Percentiles rank a stretch among this genome's conserved stretches.
Conservation (phyloP, 2,329 filamentous ascomycete genomes). For the Alternaria dauci region DNA sequence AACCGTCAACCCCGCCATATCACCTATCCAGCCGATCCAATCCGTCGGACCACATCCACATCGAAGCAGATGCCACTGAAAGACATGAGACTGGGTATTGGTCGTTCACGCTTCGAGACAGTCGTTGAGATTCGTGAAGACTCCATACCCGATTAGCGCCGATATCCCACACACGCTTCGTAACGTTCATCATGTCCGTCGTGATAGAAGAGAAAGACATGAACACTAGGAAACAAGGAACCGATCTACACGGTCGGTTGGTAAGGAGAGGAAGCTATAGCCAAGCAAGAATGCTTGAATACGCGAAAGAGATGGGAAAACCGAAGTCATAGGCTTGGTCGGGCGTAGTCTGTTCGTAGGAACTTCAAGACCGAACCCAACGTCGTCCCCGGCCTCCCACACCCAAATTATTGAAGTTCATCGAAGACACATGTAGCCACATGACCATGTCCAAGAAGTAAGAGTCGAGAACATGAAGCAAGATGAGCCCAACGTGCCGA, state of each 20-base stretch:
- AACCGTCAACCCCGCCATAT: slow-evolving; percentile 6
- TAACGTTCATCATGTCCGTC: slow-evolving; percentile 38
- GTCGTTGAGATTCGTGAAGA: slow-evolving; percentile 33
- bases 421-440: slow-evolving; percentile 36
- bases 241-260: slow-evolving; percentile 25
- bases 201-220: slow-evolving; percentile 29
- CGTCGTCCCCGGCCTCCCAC: slow-evolving; percentile 9
- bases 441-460: slow-evolving; percentile 38
- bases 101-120: slow-evolving; percentile 33
- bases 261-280: slow-evolving; percentile 28
- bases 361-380: neutral
- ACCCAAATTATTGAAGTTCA: slow-evolving; percentile 37
- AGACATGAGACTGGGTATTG: slow-evolving; percentile 29
- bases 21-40: slow-evolving; percentile 14
- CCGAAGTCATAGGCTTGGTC: slow-evolving; percentile 9
- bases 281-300: slow-evolving; percentile 34
- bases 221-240: slow-evolving; percentile 28
- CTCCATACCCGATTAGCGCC: slow-evolving; percentile 19
- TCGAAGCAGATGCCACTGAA: slow-evolving; percentile 27
- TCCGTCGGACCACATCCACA: slow-evolving; percentile 10
- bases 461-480: slow-evolving; percentile 26
- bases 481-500: slow-evolving; percentile 19
- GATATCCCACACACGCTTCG: slow-evolving; percentile 27
- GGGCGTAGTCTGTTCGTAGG: neutral
- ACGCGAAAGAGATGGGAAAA: slow-evolving; percentile 34